These are phyloP conservation scores for Aspergillus unguis DNA, from an alignment of 2,329 filamentous ascomycete species.

Conservation along the genomic window DNA sequence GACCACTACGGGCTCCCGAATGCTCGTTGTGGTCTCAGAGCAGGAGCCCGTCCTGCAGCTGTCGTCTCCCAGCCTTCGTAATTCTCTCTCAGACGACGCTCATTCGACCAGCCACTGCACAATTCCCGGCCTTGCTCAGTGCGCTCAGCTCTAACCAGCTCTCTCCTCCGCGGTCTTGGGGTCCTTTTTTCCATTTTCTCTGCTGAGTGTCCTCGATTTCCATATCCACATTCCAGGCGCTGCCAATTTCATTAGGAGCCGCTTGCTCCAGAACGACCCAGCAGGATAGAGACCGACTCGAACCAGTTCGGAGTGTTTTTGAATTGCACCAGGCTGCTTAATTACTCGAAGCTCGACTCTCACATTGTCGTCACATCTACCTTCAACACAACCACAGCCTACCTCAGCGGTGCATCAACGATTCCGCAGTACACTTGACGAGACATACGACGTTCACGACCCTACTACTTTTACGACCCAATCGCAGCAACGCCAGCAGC, in stretches of 20 bases:
- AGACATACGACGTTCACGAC: slow-evolving; percentile 55
- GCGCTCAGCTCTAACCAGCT: slow-evolving; percentile 12
- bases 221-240: slow-evolving; percentile 27
- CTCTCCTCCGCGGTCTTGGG: slow-evolving; percentile 9
- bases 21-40: slow-evolving; percentile 23
- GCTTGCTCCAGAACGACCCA: slow-evolving; percentile 7
- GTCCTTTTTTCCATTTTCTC: slow-evolving; percentile 11
- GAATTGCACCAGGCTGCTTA: slow-evolving; percentile 12
- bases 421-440: slow-evolving; percentile 46
- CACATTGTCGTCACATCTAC: slow-evolving; percentile 34
- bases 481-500: slow-evolving; percentile 48
- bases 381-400: slow-evolving; percentile 21
- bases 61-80: slow-evolving; percentile 38
- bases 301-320: slow-evolving; percentile 7
- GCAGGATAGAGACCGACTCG: slow-evolving; percentile 10
- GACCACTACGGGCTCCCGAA: slow-evolving; percentile 19
- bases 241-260: slow-evolving; percentile 11
- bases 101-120: slow-evolving; percentile 34
- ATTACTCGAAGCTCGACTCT: slow-evolving; percentile 15
- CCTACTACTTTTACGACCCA: slow-evolving; percentile 43
- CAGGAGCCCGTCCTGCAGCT: slow-evolving; percentile 15
- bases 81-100: slow-evolving; percentile 26
- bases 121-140: slow-evolving; percentile 11
- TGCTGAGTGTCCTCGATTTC: slow-evolving; percentile 6
- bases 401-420: slow-evolving; percentile 44